Percentiles rank a stretch among this genome's conserved stretches.
Evolutionary conservation across 768 basidiomycete species (phyloP).

Genomic region (Rhodotorula taiwanensis): DNA sequence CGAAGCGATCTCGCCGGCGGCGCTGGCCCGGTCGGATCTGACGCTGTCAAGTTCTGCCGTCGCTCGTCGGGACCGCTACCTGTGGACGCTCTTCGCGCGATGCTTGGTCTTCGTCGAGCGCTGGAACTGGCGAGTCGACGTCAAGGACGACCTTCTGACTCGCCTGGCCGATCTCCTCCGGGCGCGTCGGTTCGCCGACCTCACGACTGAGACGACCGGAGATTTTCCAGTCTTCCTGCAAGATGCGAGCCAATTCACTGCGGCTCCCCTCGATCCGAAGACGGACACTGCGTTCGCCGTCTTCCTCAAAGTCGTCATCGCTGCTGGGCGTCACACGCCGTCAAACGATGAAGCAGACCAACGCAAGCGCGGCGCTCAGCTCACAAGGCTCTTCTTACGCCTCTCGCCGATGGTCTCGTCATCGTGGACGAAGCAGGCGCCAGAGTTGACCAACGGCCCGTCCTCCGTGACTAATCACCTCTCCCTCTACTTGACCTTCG

Average conservation of each 20-base stretch:
- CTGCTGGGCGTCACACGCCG: slow-evolving; percentile 50
- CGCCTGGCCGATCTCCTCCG: slow-evolving; percentile 66
- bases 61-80: slow-evolving; percentile 61
- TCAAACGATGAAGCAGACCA: slow-evolving; percentile 27
- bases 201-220: slow-evolving; percentile 53
- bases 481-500: slow-evolving; percentile 61
- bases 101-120: slow-evolving; percentile 64
- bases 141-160: slow-evolving; percentile 56
- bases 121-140: slow-evolving; percentile 69
- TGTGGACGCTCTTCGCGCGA: slow-evolving; percentile 61
- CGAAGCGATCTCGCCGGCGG: slow-evolving; percentile 53
- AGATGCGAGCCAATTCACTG: slow-evolving; percentile 54
- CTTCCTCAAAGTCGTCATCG: slow-evolving; percentile 74
- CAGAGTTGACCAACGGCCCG: slow-evolving; percentile 45
- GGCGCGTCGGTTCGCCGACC: slow-evolving; percentile 66
- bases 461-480: slow-evolving; percentile 79
- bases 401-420: slow-evolving; percentile 66
- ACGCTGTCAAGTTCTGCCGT: slow-evolving; percentile 45
- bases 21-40: slow-evolving; percentile 49
- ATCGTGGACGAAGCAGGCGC: slow-evolving; percentile 53
- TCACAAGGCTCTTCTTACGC: slow-evolving; percentile 64
- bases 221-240: slow-evolving; percentile 55
- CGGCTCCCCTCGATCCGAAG: slow-evolving; percentile 45
- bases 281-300: slow-evolving; percentile 68
- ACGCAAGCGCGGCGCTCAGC: slow-evolving; percentile 47